Evolutionary conservation across 2,329 filamentous ascomycete species (phyloP).

Genomic region (Pseudogymnoascus sp.): DNA sequence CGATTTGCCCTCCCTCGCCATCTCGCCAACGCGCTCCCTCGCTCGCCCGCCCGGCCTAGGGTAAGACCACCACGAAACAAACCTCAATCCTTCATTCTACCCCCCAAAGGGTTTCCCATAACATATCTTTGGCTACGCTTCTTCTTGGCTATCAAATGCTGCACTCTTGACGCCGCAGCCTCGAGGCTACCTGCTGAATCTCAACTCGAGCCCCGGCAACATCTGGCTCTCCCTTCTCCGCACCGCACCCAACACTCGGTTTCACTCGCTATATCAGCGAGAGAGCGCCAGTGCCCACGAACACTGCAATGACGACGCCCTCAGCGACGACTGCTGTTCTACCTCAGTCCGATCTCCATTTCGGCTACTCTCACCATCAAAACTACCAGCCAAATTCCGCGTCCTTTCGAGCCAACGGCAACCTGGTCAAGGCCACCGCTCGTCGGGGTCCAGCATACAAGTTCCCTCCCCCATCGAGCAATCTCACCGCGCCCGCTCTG

Average conservation of each 20-base stretch:
- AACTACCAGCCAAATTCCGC: slow-evolving; percentile 45
- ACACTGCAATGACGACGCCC: slow-evolving; percentile 64
- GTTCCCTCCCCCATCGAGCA: slow-evolving; percentile 27
- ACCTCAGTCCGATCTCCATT: slow-evolving; percentile 59
- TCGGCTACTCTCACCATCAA: slow-evolving; percentile 52
- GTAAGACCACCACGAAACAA: slow-evolving; percentile 2
- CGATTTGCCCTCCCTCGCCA: not conserved
- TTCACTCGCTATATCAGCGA: slow-evolving; percentile 4
- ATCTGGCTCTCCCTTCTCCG: not conserved
- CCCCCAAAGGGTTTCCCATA: not conserved
- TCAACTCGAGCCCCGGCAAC: not conserved
- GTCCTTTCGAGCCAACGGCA: slow-evolving; percentile 42
- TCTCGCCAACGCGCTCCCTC: slow-evolving; percentile 3
- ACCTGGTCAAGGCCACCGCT: slow-evolving; percentile 28
- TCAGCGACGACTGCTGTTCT: slow-evolving; percentile 69
- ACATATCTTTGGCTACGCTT: not conserved
- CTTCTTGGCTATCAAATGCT: slow-evolving; percentile 2
- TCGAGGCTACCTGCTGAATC: not conserved
- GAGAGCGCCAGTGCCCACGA: not conserved
- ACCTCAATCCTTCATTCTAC: slow-evolving; percentile 4
- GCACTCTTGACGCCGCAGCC: not conserved
- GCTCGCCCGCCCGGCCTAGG: not conserved
- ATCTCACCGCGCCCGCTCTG: slow-evolving; percentile 22
- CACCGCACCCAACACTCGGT: slow-evolving; percentile 1
- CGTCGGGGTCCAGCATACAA: slow-evolving; percentile 27